These are phyloP conservation scores for Botrytis medusae DNA, from an alignment of 2,329 filamentous ascomycete species.

Conservation along the genomic window DNA sequence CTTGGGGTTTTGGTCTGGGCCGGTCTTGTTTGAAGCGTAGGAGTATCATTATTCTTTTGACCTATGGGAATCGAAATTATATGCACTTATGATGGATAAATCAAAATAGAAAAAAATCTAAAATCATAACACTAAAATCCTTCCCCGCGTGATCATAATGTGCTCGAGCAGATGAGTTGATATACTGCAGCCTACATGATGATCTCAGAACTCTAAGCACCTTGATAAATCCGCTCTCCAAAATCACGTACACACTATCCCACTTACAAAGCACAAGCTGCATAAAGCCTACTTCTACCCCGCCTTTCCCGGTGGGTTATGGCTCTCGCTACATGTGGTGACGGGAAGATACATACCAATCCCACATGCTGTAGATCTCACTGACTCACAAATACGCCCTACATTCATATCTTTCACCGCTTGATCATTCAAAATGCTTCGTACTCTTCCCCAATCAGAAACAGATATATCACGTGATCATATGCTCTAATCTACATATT, in stretches of 20 bases:
- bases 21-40: not conserved
- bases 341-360: not conserved
- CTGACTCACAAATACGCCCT: not conserved
- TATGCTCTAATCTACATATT: no score
- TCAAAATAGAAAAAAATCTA: not conserved
- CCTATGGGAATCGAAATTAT: not conserved
- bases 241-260: not conserved
- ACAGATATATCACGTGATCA: not conserved
- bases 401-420: not conserved
- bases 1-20: not conserved
- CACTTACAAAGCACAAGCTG: not conserved
- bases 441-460: not conserved
- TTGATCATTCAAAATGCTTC: not conserved
- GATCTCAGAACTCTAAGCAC: not conserved
- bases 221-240: not conserved
- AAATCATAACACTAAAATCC: not conserved
- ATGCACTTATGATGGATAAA: not conserved
- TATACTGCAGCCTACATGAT: not conserved
- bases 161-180: not conserved
- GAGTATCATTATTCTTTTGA: constrained; percentile 1
- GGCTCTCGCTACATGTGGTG: not conserved
- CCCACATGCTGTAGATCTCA: not conserved
- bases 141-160: not conserved
- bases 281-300: not conserved
- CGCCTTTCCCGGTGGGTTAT: not conserved